Evolutionary conservation across 2,329 filamentous ascomycete species (phyloP), one percentile per base, ranked within the genome.

Genomic region (Fusarium poae): DNA sequence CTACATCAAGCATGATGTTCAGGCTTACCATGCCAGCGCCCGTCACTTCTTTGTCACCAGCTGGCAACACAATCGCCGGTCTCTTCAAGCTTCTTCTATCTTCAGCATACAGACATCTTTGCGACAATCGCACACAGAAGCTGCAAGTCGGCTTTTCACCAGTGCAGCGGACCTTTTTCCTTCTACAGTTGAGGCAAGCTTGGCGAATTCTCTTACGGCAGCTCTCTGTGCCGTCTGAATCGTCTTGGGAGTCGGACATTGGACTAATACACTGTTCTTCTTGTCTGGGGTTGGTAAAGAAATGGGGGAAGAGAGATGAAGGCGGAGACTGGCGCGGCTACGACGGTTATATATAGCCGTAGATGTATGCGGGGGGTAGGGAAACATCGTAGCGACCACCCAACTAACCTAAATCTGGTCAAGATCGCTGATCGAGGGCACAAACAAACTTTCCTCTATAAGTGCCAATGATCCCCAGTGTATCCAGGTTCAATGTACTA

Each of bases 141-240:
- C 44, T 50, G 10, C 60, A 65, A n/a, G 46, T 42, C 2, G 62
- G 62, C 13, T 65, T 65, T 16, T 65, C 62, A 2, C 62, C 62
- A 4, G 53, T 60, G 13, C 62, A 65, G 3, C 61, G 46, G 13
- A 65, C 60, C 5, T 65, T 65, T 34, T 65, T 65, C 25, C 49
- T 46, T 23, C 62, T 65, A 20, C 60, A 63, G 6, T 63, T 63
- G 25, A 63, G 60, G 18, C 60, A 63, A 3, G 60, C 60, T 63
- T 63, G 58, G 30, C 58, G 60, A 0, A 63, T 63, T 34, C 60
- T 63, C 25, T 63, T 63, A 2, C 60, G 60, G 15, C 60, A 58
- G 18, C 43, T 63, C 23, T 63, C 60, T 3, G 51, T 43, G 6
- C 60, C 59, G 30, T 63, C 60, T 18, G 60, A 63, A 18, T 63